Base-by-base conservation (phyloP, 192 early-diverging fungal species). In the Podila epicladia region DNA sequence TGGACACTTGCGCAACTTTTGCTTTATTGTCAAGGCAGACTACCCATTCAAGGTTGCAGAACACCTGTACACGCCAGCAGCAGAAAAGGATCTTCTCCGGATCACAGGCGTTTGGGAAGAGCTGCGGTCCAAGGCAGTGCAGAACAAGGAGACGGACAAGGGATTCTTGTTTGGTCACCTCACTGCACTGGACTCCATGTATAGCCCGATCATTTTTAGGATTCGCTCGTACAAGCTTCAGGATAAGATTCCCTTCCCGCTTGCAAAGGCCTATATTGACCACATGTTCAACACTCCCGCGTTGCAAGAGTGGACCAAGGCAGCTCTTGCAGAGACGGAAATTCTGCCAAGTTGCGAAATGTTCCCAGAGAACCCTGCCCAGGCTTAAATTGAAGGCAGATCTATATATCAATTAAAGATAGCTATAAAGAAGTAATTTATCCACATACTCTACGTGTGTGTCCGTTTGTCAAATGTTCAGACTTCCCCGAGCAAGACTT, bases 131-230 rank as follows among this genome's bases (percentile, higher is more conserved):
- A 80, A 73, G 77, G 67, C 71, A 15, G 60, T 64, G n/a, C 60
- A 32, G 8, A 65, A 68, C 61, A 45, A 72, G 24, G 49, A 62
- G 13, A 26, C 24, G 0, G 83, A 84, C 49, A 53, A 82, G 58
- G 83, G 83, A 13, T 84, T 64, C 41, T 45, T 84, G 17, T 84
- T 84, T 71, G 83, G 83, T 8, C 58, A 28, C 11, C 82, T 84
- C 66, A 84, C 77, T 2, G 78, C 70, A 9, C 32, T 74, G 29
- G 83, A 84, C 24, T 77, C 83, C 28, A 82, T 84, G 83, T 84
- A 71, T 35, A 65, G 77, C 12, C 83, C 83, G 0, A 15, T 84
- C 26, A 72, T 73, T 51, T 82, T 60, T 60, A 62, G 83, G 26
- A 33, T 84, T n/a, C 64, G 45, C 15, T 33, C 62, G 0, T 82